Base-by-base conservation (phyloP, 2,329 filamentous ascomycete species). In the Stemphylium vesicarium region DNA sequence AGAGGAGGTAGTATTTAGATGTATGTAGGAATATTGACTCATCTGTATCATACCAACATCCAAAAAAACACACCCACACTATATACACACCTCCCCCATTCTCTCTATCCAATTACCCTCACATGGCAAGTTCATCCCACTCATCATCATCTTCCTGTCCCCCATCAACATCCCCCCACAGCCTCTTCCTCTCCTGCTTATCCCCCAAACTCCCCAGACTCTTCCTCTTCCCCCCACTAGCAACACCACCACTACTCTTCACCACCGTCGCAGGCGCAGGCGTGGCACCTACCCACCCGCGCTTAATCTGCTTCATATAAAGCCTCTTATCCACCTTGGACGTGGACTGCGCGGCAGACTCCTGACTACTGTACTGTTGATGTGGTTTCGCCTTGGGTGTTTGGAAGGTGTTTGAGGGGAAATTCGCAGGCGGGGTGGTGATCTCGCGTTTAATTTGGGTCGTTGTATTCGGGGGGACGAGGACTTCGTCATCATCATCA, bases 71-170 rank as follows among this genome's bases (percentile, higher is more conserved):
- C 22, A 31, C 3, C 1, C 15, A 13, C n/a, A 15, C 15, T 24
- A 29, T 29, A 29, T 15, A 8, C 13, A 31, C n/a, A 24, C 20
- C 1, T 24, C 33, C 9, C 11, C 44, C 13, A 20, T n/a, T n/a
- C 4, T 9, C 15, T 13, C 44, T 16, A 4, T n/a, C 18, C 12
- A 12, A 15, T 36, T n/a, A 50, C 22, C 18, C 9, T 13, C 12
- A 43, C 18, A 50, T 26, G 36, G 61, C 65, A 16, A 73, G 58
- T 41, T 72, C 70, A 68, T 73, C 71, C 29, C 29, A 22, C 31
- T 44, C 41, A 9, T 36, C 41, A 9, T 36, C 33, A 36, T 18
- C n/a, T 10, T 7, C 33, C 8, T 16, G n/a, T 3, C 16, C 33
- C 8, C 16, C 40, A 49, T 26, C 43, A 1, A 20, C 20, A 38